Conservation (phyloP, 768 basidiomycete species). For the button mushroom (Agaricus bisporus) region DNA sequence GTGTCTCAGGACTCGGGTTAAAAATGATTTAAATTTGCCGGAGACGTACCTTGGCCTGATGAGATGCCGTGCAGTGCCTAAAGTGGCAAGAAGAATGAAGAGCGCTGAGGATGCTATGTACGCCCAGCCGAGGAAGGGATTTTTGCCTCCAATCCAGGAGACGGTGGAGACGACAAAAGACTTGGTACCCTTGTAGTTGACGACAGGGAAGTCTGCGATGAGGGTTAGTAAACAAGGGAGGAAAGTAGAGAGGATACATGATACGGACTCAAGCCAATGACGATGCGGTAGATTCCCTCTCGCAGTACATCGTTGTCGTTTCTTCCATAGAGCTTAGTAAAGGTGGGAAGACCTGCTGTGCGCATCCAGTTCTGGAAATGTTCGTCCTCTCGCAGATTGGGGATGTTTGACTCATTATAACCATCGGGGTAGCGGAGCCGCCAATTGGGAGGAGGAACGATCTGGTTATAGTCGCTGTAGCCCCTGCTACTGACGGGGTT, state of each 20-base stretch:
- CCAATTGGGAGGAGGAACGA: constrained; percentile 97
- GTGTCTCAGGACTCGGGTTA: background rate
- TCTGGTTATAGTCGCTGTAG: constrained; percentile 53
- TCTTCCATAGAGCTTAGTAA: constrained; percentile 90
- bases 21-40: background rate
- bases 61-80: constrained; percentile 87
- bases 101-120: constrained; percentile 87
- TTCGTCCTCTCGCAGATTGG: constrained; percentile 71
- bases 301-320: constrained; percentile 74
- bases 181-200: constrained; percentile 89
- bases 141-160: constrained; percentile 98
- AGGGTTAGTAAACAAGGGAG: constrained; percentile 2
- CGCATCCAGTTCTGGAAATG: constrained; percentile 99
- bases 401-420: constrained; percentile 60
- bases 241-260: constrained; percentile 8
- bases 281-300: constrained; percentile 71
- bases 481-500: constrained; percentile 40
- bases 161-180: constrained; percentile 96
- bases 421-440: constrained; percentile 58
- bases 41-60: constrained; percentile 77
- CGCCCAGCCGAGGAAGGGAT: constrained; percentile 97
- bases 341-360: constrained; percentile 93
- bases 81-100: constrained; percentile 82
- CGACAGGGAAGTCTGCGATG: constrained; percentile 81
- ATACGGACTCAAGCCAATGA: constrained; percentile 74